A percentile compares a stretch with the other conserved stretches of the same genome.
Evolutionary conservation across 306 rosid species (phyloP).

Genomic region (Ceratonia siliqua): DNA sequence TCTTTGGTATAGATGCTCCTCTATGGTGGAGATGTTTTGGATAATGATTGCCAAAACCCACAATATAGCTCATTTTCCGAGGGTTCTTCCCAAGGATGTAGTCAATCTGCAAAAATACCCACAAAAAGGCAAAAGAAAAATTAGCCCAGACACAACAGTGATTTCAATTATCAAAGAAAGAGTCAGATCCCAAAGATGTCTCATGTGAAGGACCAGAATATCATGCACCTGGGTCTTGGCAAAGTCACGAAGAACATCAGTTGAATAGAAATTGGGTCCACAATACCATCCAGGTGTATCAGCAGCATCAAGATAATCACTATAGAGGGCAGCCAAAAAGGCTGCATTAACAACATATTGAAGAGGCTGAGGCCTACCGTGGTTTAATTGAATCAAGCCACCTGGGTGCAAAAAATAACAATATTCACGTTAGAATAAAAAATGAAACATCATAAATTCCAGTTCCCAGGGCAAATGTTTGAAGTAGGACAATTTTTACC

Average conservation of each 20-base stretch:
- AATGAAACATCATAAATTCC: conserved; percentile 2
- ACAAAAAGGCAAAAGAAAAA: not conserved
- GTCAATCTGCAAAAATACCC: conserved; percentile 67
- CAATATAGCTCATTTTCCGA: conserved; percentile 82
- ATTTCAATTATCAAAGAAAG: not conserved
- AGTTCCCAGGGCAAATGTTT: not conserved
- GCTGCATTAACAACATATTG: conserved; percentile 96
- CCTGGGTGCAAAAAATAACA: conserved; percentile 48
- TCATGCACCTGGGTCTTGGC: conserved; percentile 77
- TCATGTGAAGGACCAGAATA: conserved; percentile 7
- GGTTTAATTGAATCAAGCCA: conserved; percentile 90
- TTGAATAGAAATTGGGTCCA: conserved; percentile 93
- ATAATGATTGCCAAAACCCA: conserved; percentile 82
- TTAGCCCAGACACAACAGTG: not conserved
- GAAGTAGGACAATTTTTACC: conserved; percentile 47
- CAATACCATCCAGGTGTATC: conserved; percentile 99
- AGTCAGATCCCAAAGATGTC: conserved; percentile 1
- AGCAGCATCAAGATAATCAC: conserved; percentile 96
- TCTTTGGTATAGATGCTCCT: conserved; percentile 93
- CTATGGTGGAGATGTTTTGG: conserved; percentile 95
- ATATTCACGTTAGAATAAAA: conserved; percentile 15
- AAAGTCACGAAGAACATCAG: conserved; percentile 77
- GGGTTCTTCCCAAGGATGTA: conserved; percentile 95
- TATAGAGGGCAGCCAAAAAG: conserved; percentile 84
- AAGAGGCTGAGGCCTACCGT: conserved; percentile 97